These are phyloP conservation scores for Synchytrium microbalum DNA, from an alignment of 371 early-diverging fungal genomes.

Conservation along the genomic window DNA sequence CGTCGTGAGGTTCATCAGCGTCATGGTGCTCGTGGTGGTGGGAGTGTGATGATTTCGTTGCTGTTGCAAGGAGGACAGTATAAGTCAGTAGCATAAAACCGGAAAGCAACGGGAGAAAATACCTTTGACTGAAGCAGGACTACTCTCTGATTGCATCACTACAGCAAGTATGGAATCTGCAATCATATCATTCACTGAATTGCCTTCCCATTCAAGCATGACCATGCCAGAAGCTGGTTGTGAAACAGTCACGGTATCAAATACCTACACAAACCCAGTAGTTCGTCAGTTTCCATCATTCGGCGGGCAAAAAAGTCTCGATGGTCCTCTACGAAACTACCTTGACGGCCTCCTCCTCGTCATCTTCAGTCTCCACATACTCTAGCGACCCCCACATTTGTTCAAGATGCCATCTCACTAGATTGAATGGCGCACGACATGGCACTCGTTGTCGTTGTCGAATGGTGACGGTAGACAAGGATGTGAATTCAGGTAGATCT, in stretches of 20 bases:
- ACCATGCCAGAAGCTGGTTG: constrained; percentile 34
- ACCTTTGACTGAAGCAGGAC: constrained; percentile 88
- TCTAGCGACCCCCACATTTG: constrained; percentile 78
- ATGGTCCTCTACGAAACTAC: neutral
- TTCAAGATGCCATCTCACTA: constrained; percentile 81
- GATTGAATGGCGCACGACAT: constrained; percentile 63
- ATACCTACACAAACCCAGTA: constrained; percentile 39
- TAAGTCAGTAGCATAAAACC: neutral
- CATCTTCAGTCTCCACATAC: constrained; percentile 13
- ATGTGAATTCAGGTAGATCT: constrained; percentile 73
- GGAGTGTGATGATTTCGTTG: constrained; percentile 14
- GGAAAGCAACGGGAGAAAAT: neutral
- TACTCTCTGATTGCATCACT: constrained; percentile 73
- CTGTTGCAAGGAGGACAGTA: no score
- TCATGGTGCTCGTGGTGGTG: constrained; percentile 7
- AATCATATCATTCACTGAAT: constrained; percentile 88
- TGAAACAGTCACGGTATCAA: constrained; percentile 70
- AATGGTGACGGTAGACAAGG: constrained; percentile 64
- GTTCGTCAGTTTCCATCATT: neutral
- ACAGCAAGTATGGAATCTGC: constrained; percentile 90
- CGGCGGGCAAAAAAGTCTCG: neutral
- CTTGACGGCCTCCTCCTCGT: neutral
- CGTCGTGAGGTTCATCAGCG: constrained; percentile 1
- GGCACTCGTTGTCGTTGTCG: constrained; percentile 73
- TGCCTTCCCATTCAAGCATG: constrained; percentile 84